Evolutionary conservation across 495 filamentous ascomycete species (phyloP).

Genomic region (Tuber indicum): DNA sequence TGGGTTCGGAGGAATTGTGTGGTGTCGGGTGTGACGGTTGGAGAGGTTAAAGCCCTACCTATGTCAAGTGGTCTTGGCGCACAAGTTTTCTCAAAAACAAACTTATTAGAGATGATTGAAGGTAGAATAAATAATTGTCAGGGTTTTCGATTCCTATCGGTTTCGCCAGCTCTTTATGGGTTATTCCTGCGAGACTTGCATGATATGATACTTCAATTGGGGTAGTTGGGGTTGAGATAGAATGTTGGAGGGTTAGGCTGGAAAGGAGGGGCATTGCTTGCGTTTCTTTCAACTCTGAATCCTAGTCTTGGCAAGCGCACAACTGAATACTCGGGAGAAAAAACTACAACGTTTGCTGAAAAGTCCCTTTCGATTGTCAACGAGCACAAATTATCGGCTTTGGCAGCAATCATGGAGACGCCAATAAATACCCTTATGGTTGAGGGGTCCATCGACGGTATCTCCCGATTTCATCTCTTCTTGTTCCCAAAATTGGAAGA

Average conservation of each 20-base stretch:
- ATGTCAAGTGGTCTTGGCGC: slow-evolving; percentile 18
- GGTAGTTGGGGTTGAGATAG: not conserved
- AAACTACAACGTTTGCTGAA: not conserved
- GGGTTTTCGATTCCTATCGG: not conserved
- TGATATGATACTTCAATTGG: not conserved
- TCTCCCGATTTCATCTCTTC: slow-evolving; percentile 6
- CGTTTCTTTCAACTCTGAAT: not conserved
- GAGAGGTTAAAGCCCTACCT: slow-evolving; percentile 20
- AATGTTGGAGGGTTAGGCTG: not conserved
- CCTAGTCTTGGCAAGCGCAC: not conserved
- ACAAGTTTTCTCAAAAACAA: not conserved
- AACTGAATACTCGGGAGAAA: not conserved
- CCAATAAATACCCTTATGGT: slow-evolving; percentile 42
- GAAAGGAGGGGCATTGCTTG: not conserved
- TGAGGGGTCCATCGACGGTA: slow-evolving; percentile 42
- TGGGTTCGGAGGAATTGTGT: slow-evolving; percentile 8
- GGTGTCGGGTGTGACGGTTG: slow-evolving; percentile 24
- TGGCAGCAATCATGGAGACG: slow-evolving; percentile 35
- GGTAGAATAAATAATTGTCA: not conserved
- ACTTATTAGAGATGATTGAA: not conserved
- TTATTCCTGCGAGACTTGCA: not conserved
- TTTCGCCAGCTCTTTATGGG: not conserved
- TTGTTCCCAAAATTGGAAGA: not conserved
- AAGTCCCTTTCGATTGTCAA: not conserved
- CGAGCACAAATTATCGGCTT: not conserved